Base-by-base conservation (phyloP, 257 asterid genomes). In the Rauvolfia tetraphylla region DNA sequence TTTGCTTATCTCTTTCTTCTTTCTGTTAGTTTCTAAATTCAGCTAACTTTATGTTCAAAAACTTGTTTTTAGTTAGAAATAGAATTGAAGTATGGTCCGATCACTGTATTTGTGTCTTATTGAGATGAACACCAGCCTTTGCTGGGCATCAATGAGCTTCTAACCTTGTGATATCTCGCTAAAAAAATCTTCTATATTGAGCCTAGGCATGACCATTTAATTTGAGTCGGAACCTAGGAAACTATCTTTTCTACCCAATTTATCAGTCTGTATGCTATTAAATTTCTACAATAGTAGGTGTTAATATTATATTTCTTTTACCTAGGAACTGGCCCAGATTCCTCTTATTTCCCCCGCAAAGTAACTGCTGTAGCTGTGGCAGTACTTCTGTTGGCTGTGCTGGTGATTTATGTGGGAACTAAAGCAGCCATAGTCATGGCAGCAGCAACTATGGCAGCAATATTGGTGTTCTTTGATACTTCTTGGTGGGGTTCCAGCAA, bases 301-400 rank as follows among this genome's bases (percentile, higher is more conserved):
- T 82, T 75, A 76, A 80, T 84, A 72, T 65, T 62, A 73, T 58
- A 67, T 68, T 67, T 65, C 34, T 76, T 82, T 85, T 80, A 87
- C 88, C 89, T 87, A 92, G 97, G 98, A 90, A 85, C 86, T 78
- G 92, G 91, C 83, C 83, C 93, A 84, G 90, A 88, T 86, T 88
- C 96, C 74, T 90, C 96, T 85, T 89, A 85, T 93, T 85, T 90
- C 75, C 71, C 85, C 90, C 84, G 81, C 87, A 91, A 85, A 88
- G 86, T 85, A 85, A 84, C 88, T 87, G 90, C 87, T 89, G 91
- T 85, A 81, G 90, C 96, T 84, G 93, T 82, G 89, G 90, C 92
- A 86, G 89, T 91, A 79, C 90, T 92, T 69, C 87, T 93, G 80
- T 74, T 81, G 82, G 88, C 87, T 77, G 79, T 84, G 83, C 83